phyloP scores from a whole-genome alignment of 371 early-diverging fungal genomes.

The Saksenaea oblongispora region DNA sequence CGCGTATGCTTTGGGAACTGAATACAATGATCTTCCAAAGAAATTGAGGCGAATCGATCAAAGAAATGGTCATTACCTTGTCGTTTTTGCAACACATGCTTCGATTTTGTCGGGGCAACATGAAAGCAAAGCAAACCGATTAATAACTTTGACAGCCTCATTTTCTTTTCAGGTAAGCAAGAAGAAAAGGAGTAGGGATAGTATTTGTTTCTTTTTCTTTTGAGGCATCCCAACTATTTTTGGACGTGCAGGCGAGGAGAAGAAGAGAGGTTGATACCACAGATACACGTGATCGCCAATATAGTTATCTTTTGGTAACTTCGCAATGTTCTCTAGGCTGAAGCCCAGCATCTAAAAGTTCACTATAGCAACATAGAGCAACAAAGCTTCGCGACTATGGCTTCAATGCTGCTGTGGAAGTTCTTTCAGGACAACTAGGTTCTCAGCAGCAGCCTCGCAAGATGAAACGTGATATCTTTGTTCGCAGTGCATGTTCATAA shows the following conservation, averaged over 20 bases:
- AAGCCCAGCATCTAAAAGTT: no score
- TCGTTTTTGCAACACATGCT: neutral
- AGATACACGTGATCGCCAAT: neutral
- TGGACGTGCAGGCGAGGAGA: neutral
- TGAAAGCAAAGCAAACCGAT: neutral
- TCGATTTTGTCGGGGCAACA: neutral
- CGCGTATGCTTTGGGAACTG: neutral
- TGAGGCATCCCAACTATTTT: neutral
- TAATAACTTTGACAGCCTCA: neutral
- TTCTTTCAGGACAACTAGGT: no score
- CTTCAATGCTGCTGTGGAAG: no score
- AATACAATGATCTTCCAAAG: neutral
- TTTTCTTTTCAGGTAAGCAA: neutral
- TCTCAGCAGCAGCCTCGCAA: no score
- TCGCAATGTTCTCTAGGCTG: no score
- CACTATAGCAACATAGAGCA: no score
- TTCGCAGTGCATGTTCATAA: no score
- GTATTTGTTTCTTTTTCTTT: neutral
- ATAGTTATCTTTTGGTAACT: no score
- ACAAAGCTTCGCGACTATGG: no score
- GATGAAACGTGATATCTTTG: no score
- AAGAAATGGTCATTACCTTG: conserved; percentile 4
- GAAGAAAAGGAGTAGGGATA: conserved; percentile 1
- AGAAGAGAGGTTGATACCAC: neutral
- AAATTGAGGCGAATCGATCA: neutral